Base-by-base conservation (phyloP, 768 basidiomycete species). In the Pisolithus marmoratus region DNA sequence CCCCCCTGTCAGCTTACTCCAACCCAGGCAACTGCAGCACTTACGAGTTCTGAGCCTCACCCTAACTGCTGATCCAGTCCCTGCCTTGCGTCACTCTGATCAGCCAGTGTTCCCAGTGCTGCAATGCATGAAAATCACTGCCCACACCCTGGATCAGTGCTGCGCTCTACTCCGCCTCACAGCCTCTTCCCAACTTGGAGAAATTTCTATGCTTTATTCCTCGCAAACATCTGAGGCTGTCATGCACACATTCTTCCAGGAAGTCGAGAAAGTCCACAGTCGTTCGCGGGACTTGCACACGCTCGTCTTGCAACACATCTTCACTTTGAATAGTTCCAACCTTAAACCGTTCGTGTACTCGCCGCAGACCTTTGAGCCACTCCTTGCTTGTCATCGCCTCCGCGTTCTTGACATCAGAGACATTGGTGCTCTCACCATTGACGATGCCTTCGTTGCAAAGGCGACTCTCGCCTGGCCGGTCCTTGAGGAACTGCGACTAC, bases 71-170 rank as follows among this genome's bases (percentile, higher is more conserved):
- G 54, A 69, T 27, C 55, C 67, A 14, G 27, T 34, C 29, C 31
- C 49, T 29, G 52, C 56, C 38, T 49, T 65, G 48, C 37, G 11
- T 1, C 41, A 29, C 14, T 9, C n/a, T 27, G 23, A 19, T 11
- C 44, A 45, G 55, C 14, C 53, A 48, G 19, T 54, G 3, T 69
- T 68, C 44, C 58, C 62, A 5, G 45, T 41, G 42, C 47, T 68
- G 31, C 63, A 42, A 38, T 52, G 46, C n/a, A 37, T 69, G 45
- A 68, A 59, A 31, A 49, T 68, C 45, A 27, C 46, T 42, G 58
- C 66, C 20, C 23, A 56, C 23, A 56, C 58, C 17, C 68, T 70
- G 14, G 55, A 59, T 2, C 65, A 65, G 49, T 69, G 68, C 38
- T 60, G 60, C 12, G 58, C 60, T 5, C 54, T 68, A 17, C 3